Evolutionary conservation across 75 land plant genomes (phyloP).

Genomic region (Pinus taeda): DNA sequence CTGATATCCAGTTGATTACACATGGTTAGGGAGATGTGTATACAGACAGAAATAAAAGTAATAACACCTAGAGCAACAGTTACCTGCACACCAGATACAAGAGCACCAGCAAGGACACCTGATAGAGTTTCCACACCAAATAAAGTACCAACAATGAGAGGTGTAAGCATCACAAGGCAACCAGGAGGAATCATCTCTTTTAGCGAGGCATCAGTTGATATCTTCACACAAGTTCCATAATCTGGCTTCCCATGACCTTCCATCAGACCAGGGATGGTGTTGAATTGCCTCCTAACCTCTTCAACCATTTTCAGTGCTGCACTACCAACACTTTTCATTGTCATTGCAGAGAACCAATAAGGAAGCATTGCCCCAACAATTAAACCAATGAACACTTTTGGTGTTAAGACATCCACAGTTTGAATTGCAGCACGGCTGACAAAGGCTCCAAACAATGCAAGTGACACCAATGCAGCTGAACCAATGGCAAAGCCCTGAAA

Average conservation of each 20-base stretch:
- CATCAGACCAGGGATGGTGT: conserved; percentile 73
- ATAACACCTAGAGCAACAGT: neutral
- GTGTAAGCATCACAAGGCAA: conserved; percentile 81
- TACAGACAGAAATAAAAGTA: neutral
- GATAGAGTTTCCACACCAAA: conserved; percentile 79
- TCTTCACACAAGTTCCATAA: conserved; percentile 77
- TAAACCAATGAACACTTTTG: conserved; percentile 37
- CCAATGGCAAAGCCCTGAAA: conserved; percentile 80
- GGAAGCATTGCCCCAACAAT: conserved; percentile 38
- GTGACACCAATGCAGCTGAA: conserved; percentile 76
- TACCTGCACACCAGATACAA: conserved; percentile 80
- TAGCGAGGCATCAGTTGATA: conserved; percentile 77
- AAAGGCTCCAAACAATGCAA: conserved; percentile 67
- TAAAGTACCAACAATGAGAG: conserved; percentile 69
- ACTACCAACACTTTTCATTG: conserved; percentile 34
- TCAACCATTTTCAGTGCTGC: conserved; percentile 62
- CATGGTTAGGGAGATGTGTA: neutral
- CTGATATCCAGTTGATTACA: conserved; percentile 17
- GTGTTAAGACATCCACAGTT: conserved; percentile 23
- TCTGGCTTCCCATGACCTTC: conserved; percentile 72
- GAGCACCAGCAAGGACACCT: conserved; percentile 66
- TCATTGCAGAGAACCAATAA: conserved; percentile 43
- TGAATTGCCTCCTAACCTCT: conserved; percentile 80
- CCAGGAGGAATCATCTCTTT: conserved; percentile 88
- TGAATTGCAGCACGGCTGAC: conserved; percentile 29